Conservation (phyloP, 2,329 filamentous ascomycete genomes). For the Ceratocystis ficicola region DNA sequence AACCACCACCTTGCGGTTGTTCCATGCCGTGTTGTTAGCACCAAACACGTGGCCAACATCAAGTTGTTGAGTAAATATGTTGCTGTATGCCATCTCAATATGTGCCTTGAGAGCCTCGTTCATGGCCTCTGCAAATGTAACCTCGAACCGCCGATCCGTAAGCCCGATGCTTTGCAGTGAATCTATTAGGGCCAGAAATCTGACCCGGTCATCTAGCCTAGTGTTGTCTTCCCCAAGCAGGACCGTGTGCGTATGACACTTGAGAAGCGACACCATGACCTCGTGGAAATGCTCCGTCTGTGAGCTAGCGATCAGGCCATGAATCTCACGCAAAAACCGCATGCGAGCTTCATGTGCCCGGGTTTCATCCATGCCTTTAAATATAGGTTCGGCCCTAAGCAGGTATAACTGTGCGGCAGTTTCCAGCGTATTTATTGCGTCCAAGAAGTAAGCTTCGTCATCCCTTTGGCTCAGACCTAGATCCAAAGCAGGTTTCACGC, state of each 20-base stretch:
- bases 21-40: not conserved
- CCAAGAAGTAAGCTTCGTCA: conserved; percentile 25
- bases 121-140: conserved; percentile 12
- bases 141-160: conserved; percentile 12
- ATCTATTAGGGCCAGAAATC: conserved; percentile 24
- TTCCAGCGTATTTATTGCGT: conserved; percentile 2
- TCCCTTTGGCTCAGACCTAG: conserved; percentile 41
- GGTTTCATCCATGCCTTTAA: conserved; percentile 35
- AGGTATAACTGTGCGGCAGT: not conserved
- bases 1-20: conserved; percentile 3
- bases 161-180: conserved; percentile 49
- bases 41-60: conserved; percentile 8
- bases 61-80: conserved; percentile 12
- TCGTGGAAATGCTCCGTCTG: conserved; percentile 41
- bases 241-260: not conserved
- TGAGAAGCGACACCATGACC: conserved; percentile 35
- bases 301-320: conserved; percentile 54
- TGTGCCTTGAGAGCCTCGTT: conserved; percentile 13
- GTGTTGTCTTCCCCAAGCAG: not conserved
- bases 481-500: conserved; percentile 46
- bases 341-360: conserved; percentile 31
- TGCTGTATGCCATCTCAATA: conserved; percentile 3
- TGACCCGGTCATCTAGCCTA: not conserved
- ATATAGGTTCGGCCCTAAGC: conserved; percentile 35
- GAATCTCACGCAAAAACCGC: conserved; percentile 49